phyloP scores from a whole-genome alignment of 2,329 filamentous ascomycete species.

The Fusarium odoratissimum region DNA sequence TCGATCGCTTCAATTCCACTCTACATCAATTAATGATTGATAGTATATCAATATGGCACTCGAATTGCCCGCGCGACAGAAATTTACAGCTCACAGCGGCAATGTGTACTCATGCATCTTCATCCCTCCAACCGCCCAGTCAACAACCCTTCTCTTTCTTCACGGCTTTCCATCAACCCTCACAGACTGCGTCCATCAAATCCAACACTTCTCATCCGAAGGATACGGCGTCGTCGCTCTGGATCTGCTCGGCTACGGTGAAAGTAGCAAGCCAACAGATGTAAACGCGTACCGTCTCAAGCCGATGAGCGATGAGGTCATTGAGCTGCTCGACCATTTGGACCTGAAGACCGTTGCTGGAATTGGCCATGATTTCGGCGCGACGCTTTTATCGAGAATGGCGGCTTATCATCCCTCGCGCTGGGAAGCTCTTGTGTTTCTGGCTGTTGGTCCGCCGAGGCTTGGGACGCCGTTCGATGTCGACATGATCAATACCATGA shows the following conservation, averaged over 20 bases:
- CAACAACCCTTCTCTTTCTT: slow-evolving; percentile 57
- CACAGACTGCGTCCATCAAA: slow-evolving; percentile 57
- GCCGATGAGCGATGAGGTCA: slow-evolving; percentile 48
- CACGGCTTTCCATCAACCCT: slow-evolving; percentile 62
- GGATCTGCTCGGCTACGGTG: slow-evolving; percentile 56
- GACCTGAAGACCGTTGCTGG: slow-evolving; percentile 56
- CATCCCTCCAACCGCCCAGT: slow-evolving; percentile 25
- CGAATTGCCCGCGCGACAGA: not conserved
- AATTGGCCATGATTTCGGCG: slow-evolving; percentile 53
- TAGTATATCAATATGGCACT: slow-evolving; percentile 8
- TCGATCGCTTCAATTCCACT: not conserved
- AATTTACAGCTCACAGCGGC: slow-evolving; percentile 29
- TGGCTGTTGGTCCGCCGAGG: slow-evolving; percentile 47
- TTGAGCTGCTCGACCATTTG: slow-evolving; percentile 49
- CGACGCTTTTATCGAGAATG: slow-evolving; percentile 47
- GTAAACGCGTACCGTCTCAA: slow-evolving; percentile 47
- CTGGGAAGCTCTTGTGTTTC: slow-evolving; percentile 41
- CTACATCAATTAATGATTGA: not conserved
- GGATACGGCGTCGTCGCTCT: slow-evolving; percentile 58
- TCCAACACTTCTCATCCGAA: slow-evolving; percentile 46
- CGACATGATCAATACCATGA: slow-evolving; percentile 48
- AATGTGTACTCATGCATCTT: slow-evolving; percentile 49
- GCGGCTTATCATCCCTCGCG: slow-evolving; percentile 43
- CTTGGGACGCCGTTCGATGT: slow-evolving; percentile 47
- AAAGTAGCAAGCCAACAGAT: slow-evolving; percentile 48